Base-by-base conservation (phyloP, 140 eudicot genomes). In the Anethum foeniculum region DNA sequence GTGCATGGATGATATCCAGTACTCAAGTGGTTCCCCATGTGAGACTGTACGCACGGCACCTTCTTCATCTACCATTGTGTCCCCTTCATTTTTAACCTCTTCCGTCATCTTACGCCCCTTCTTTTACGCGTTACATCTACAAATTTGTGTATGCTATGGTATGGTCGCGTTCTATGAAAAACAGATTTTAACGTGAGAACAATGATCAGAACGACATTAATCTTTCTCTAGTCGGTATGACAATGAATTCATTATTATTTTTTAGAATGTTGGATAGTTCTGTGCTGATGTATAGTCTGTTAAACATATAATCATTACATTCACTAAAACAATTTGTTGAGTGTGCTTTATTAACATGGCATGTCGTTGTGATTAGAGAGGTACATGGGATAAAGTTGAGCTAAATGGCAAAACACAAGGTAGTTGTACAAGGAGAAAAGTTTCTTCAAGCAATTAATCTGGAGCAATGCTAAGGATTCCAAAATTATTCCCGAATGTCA, bases 1-100 rank as follows among this genome's bases (percentile, higher is more conserved):
- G 84, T 79, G 73, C 64, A 71, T 80, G 79, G 73, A 44, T 64
- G 77, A 80, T 79, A 80, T 86, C 88, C 88, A 88, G 71, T n/a
- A 62, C 86, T 85, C 81, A 91, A 90, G 86, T 87, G 90, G 81
- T 80, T 90, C 81, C 83, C 88, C 92, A 88, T 87, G 96, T 91
- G 91, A 87, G 79, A 34, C 4, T 30, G 23, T 34, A 14, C 1
- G 46, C 41, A 36, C 13, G 25, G n/a, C 41, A 36, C 75, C 75
- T 36, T 34, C 43, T 32, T 34, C 75, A 71, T 72, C 77, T 72
- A 72, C 77, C 49, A 75, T 75, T 32, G 46, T 76, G 77, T 75
- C 62, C 62, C 78, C 88, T 80, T 74, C 87, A 82, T 51, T 81
- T 54, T 71, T 72, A 64, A 62, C 25, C 60, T 44, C 48, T 48